phyloP scores from a whole-genome alignment of 2,329 filamentous ascomycete species.

The Phaeosphaeriaceae sp. region DNA sequence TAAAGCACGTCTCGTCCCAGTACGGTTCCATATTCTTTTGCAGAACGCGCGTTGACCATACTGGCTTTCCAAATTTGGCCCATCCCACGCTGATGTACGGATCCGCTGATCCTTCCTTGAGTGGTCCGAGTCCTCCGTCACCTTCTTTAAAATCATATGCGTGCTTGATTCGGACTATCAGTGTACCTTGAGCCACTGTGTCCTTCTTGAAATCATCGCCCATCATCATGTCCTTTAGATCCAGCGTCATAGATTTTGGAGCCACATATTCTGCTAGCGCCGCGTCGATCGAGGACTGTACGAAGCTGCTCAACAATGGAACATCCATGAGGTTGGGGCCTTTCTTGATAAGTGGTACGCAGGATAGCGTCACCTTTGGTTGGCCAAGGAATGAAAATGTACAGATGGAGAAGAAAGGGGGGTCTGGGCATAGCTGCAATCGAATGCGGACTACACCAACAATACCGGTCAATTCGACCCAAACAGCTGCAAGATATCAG shows the following conservation, averaged over 20 bases:
- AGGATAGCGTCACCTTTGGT: slow-evolving; percentile 73
- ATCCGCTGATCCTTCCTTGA: slow-evolving; percentile 68
- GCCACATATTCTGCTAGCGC: slow-evolving; percentile 78
- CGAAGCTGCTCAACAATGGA: slow-evolving; percentile 75
- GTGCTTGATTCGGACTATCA: slow-evolving; percentile 70
- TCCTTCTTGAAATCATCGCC: slow-evolving; percentile 83
- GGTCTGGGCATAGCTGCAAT: slow-evolving; percentile 75
- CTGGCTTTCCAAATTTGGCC: slow-evolving; percentile 77
- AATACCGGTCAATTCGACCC: slow-evolving; percentile 76
- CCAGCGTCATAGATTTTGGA: slow-evolving; percentile 74
- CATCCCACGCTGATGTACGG: slow-evolving; percentile 75
- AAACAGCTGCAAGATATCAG: slow-evolving; percentile 60
- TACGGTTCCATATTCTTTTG: slow-evolving; percentile 69
- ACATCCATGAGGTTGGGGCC: slow-evolving; percentile 77
- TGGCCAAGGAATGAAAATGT: slow-evolving; percentile 78
- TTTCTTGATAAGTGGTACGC: slow-evolving; percentile 71
- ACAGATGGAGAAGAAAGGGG: slow-evolving; percentile 77
- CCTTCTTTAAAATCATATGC: slow-evolving; percentile 75
- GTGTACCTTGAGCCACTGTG: slow-evolving; percentile 67
- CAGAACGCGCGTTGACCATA: slow-evolving; percentile 71
- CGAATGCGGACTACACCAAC: slow-evolving; percentile 73
- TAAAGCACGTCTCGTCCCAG: slow-evolving; percentile 73
- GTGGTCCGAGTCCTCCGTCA: slow-evolving; percentile 66
- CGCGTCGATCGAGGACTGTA: slow-evolving; percentile 75
- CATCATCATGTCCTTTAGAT: slow-evolving; percentile 77